Base-by-base conservation (phyloP, 2,329 filamentous ascomycete genomes). In the Botryotinia globosa region DNA sequence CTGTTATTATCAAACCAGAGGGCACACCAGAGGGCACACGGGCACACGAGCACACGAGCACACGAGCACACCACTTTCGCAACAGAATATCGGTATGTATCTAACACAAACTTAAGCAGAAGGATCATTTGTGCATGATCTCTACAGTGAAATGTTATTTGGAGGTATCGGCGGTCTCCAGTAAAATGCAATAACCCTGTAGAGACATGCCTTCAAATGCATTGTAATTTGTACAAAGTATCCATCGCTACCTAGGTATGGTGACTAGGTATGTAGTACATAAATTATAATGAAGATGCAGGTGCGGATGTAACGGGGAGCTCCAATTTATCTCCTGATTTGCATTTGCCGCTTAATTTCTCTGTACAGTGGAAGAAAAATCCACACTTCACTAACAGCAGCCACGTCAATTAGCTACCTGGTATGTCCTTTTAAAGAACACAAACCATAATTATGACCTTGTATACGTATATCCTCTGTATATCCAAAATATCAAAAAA, bases 231-330 rank as follows among this genome's bases (percentile, higher is more conserved):
- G n/a, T n/a, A n/a, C n/a, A n/a, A n/a, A n/a, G n/a, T 32, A 29
- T 29, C 44, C 42, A 67, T n/a, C 39, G 25, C 59, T 42, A 39
- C n/a, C n/a, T n/a, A n/a, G n/a, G n/a, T n/a, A n/a, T n/a, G n/a
- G n/a, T n/a, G n/a, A n/a, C n/a, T n/a, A n/a, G n/a, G n/a, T n/a
- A n/a, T n/a, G n/a, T n/a, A n/a, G n/a, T n/a, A n/a, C n/a, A n/a
- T n/a, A n/a, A n/a, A n/a, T n/a, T n/a, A 22, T 16, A 42, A 42
- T 62, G 59, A 37, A 62, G 59, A 42, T 39, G 64, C 64, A 54
- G 64, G 48, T 51, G 64, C 64, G 64, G 29, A 67, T 67, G 64
- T 56, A 68, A 29, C 45, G 32, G 34, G 65, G 45, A 68, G 25
- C 6, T 56, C 5, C 37, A 29, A 29, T 63, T 63, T 29, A 63